Evolutionary conservation across 257 asterid genomes (phyloP), one percentile per base, ranked within the genome.

Genomic region (Plectranthus barbatus): DNA sequence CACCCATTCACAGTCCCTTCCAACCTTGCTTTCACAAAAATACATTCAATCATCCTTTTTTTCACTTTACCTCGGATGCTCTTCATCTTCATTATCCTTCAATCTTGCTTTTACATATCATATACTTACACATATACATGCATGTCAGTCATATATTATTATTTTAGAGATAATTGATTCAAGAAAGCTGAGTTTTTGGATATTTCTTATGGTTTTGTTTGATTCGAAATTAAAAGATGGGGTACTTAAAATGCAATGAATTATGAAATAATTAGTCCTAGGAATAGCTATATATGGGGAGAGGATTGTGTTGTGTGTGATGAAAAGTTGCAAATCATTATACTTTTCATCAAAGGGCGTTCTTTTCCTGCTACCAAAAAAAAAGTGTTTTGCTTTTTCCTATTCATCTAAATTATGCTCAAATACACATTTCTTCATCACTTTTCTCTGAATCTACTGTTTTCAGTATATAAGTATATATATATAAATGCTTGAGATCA

Each of bases 281-380:
- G n/a, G n/a, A n/a, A n/a, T n/a, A n/a, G n/a, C n/a, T n/a, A n/a
- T n/a, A n/a, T n/a, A n/a, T n/a, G n/a, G n/a, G 86, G 87, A 74
- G 89, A 76, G 85, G 74, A 95, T 83, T 86, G 75, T 60, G 69
- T 46, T 60, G 69, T 46, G 50, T 76, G 55, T 64, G 49, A 71
- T 76, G 56, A 69, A 86, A 86, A 84, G 91, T 77, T 79, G 73
- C 77, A 72, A 76, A 82, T 84, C 82, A 83, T 81, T 70, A 71
- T 61, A 74, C 92, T 83, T 84, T 86, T 70, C 76, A 58, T 76
- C 74, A 70, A 77, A 79, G 72, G 72, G 33, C 64, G 64, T 66
- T 52, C 15, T 29, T 55, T 55, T 15, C 63, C 77, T 70, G 69
- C 70, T 56, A 39, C 48, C 69, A 61, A 73, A 61, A 73, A 72